phyloP scores from a whole-genome alignment of 768 basidiomycete species.

The Sporobolomyces phaffii region DNA sequence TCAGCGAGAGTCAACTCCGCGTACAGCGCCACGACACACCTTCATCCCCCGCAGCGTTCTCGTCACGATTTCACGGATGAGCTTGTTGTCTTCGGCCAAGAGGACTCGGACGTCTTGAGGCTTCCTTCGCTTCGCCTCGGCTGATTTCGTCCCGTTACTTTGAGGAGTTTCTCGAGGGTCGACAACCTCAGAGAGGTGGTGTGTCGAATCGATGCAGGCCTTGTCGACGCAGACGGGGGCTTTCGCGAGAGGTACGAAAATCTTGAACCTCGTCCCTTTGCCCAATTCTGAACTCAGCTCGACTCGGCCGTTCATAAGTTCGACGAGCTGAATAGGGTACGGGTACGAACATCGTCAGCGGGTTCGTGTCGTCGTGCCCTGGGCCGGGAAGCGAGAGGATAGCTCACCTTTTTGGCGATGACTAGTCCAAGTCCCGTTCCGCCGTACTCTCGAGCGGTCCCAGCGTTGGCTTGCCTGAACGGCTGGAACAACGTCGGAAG shows the following conservation, averaged over 20 bases:
- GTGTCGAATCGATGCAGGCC: not conserved
- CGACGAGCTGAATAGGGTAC: slow-evolving; percentile 39
- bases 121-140: not conserved
- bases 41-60: slow-evolving; percentile 12
- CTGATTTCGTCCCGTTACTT: not conserved
- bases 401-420: slow-evolving; percentile 32
- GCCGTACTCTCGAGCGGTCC: slow-evolving; percentile 26
- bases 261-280: slow-evolving; percentile 21
- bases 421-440: slow-evolving; percentile 34
- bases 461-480: slow-evolving; percentile 34
- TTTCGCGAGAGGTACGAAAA: slow-evolving; percentile 26
- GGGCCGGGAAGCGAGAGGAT: not conserved
- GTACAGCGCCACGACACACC: not conserved
- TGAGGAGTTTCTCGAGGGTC: too few relatives aligned
- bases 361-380: not conserved
- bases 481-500: slow-evolving; percentile 38
- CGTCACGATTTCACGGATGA: slow-evolving; percentile 24
- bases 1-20: not conserved
- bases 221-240: not conserved
- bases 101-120: slow-evolving; percentile 14
- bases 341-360: too few relatives aligned
- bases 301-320: slow-evolving; percentile 35
- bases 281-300: slow-evolving; percentile 1
- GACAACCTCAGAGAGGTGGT: not conserved
- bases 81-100: slow-evolving; percentile 29